Conservation (phyloP, 257 asterid species). For the Ehretia macrophylla region DNA sequence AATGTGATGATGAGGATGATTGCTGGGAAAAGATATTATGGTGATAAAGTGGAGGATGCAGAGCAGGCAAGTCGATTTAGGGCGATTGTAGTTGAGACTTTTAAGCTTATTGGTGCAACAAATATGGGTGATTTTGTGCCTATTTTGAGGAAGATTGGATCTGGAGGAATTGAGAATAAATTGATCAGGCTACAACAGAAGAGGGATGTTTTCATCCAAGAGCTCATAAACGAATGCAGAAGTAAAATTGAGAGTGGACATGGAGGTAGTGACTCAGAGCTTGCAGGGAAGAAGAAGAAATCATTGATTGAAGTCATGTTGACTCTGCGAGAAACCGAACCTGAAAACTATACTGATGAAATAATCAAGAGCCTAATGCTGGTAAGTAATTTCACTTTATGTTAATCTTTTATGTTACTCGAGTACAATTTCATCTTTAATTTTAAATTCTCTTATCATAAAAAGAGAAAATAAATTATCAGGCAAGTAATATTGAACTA, state of each 20-base stretch:
- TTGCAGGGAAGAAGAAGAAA: slow-evolving; percentile 22
- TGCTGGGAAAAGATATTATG: slow-evolving; percentile 47
- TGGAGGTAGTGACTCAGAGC: slow-evolving; percentile 11
- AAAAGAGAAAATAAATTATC: no score
- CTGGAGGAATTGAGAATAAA: slow-evolving; percentile 34
- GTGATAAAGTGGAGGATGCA: slow-evolving; percentile 33
- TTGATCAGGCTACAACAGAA: slow-evolving; percentile 33
- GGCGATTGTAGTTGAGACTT: slow-evolving; percentile 34
- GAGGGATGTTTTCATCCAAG: slow-evolving; percentile 47
- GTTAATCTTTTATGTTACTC: no score
- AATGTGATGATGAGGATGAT: slow-evolving; percentile 54
- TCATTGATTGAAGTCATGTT: slow-evolving; percentile 42
- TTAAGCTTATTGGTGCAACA: slow-evolving; percentile 21
- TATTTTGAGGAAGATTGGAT: slow-evolving; percentile 31
- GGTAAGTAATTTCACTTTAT: slow-evolving; percentile 15
- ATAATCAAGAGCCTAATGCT: slow-evolving; percentile 40
- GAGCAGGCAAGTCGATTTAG: slow-evolving; percentile 42
- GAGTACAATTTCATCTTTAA: not conserved
- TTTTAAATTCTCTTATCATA: not conserved
- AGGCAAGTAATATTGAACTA: no score
- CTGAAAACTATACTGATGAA: slow-evolving; percentile 43
- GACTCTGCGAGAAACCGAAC: slow-evolving; percentile 45
- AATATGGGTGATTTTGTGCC: slow-evolving; percentile 44
- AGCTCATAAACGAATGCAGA: slow-evolving; percentile 38
- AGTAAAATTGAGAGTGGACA: slow-evolving; percentile 13